Evolutionary conservation across 208 protist species (phyloP).

Genomic region (Trichomonas gallinae): DNA sequence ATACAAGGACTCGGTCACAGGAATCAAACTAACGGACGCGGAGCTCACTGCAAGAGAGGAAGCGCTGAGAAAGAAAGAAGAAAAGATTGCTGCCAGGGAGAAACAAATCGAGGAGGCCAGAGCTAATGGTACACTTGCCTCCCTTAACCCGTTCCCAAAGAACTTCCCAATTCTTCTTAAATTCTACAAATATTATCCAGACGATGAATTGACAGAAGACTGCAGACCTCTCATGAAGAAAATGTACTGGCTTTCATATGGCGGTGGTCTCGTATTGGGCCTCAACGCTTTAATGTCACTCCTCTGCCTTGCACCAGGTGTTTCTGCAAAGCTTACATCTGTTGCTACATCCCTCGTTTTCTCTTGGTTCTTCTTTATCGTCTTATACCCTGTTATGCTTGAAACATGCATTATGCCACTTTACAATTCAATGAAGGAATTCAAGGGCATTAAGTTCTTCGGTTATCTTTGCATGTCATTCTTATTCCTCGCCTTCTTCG

Average conservation of each 20-base stretch:
- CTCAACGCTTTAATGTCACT: neutral
- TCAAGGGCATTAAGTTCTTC: neutral
- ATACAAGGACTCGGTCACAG: neutral
- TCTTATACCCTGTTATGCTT: neutral
- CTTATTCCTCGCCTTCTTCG: neutral
- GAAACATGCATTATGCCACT: neutral
- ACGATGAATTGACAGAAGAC: neutral
- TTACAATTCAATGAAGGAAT: neutral
- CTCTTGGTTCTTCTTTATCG: neutral
- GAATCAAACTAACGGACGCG: neutral
- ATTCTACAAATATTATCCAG: neutral
- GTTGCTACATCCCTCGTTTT: neutral
- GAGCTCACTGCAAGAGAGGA: neutral
- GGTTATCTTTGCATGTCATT: neutral
- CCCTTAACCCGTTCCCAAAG: neutral
- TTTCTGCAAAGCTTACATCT: neutral
- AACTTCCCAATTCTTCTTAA: neutral
- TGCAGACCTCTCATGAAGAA: neutral
- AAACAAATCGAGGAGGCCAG: neutral
- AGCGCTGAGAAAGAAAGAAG: neutral
- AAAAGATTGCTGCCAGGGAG: neutral
- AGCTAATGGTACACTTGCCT: neutral
- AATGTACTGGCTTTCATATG: neutral
- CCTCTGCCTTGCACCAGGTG: neutral
- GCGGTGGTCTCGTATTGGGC: neutral